Base-by-base conservation (phyloP, 371 early-diverging fungal species). In the Choanephora cucurbitarum region DNA sequence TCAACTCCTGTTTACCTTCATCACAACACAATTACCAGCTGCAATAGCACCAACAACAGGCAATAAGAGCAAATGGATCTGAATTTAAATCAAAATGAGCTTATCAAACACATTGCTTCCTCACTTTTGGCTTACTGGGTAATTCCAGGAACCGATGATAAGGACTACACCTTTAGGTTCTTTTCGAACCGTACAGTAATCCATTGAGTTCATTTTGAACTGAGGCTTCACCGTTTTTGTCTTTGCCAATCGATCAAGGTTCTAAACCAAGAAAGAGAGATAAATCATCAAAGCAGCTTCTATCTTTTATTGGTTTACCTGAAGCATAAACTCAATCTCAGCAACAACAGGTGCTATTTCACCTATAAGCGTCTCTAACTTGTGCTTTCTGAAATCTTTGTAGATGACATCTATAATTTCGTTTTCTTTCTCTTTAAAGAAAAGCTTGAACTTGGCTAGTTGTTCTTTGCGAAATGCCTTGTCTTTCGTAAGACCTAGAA, bases 21-120 rank as follows among this genome's bases (percentile, higher is more conserved):
- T 32, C 3, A 92, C 67, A 24, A 82, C 91, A 11, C 87, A 86
- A 74, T 92, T 92, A n/a, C 98, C 97, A 1, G 93, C 93, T 18
- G 93, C 96, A 57, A 98, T 84, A 3, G 96, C 96, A 14, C 92
- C 91, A 1, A 89, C 80, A 6, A 93, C 61, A 4, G 98, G 97
- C 8, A 79, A 58, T n/a, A 95, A 55, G 4, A 81, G 19, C 33
- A 96, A 73, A 45, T 86, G 78, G 34, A 77, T 48, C 77, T 73
- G 58, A 15, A 6, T 23, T 31, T 45, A 14, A 33, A 45, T 42
- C 34, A n/a, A n/a, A 52, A 24, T 11, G 21, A 32, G 15, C 9
- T 14, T 14, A 1, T 24, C 37, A 40, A 19, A 46, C n/a, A n/a
- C n/a, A n/a, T n/a, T n/a, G n/a, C n/a, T n/a, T n/a, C n/a, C n/a